Conservation (phyloP, 1,284 basidiomycete genomes). For the Xerocomus amazonicus region DNA sequence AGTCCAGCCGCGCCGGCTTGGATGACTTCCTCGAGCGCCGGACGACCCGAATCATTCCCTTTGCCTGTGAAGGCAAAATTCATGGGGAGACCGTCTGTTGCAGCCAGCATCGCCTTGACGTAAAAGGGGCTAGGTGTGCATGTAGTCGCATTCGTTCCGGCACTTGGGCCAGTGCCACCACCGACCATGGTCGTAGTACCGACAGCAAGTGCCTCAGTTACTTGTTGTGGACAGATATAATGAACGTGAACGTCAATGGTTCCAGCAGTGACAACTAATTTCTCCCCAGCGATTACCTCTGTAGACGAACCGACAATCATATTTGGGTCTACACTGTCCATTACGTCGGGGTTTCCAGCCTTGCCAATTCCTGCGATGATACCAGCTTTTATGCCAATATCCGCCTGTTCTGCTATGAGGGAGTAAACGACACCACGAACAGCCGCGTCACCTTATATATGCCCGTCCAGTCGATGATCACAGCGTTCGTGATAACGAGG, state of each 20-base stretch:
- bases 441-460: conserved; percentile 76
- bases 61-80: conserved; percentile 94
- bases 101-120: conserved; percentile 83
- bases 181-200: conserved; percentile 88
- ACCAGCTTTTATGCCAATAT: conserved; percentile 90
- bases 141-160: conserved; percentile 87
- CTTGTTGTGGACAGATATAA: conserved; percentile 93
- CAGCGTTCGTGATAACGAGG: conserved; percentile 90
- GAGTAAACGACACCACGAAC: background rate
- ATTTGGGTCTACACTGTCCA: conserved; percentile 74
- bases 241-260: conserved; percentile 91
- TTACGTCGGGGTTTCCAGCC: conserved; percentile 94
- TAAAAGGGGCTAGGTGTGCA: conserved; percentile 90
- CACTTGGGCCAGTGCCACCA: conserved; percentile 90
- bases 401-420: conserved; percentile 59
- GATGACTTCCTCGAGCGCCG: conserved; percentile 78
- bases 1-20: conserved; percentile 87
- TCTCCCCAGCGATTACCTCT: conserved; percentile 94
- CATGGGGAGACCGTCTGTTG: conserved; percentile 86
- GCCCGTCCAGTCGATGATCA: conserved; percentile 93
- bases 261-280: conserved; percentile 91
- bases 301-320: conserved; percentile 87
- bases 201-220: conserved; percentile 64
- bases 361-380: conserved; percentile 89
- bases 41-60: conserved; percentile 85